These are phyloP conservation scores for Hanseniaspora occidentalis DNA, from an alignment of 805 yeast species.

Conservation along the genomic window DNA sequence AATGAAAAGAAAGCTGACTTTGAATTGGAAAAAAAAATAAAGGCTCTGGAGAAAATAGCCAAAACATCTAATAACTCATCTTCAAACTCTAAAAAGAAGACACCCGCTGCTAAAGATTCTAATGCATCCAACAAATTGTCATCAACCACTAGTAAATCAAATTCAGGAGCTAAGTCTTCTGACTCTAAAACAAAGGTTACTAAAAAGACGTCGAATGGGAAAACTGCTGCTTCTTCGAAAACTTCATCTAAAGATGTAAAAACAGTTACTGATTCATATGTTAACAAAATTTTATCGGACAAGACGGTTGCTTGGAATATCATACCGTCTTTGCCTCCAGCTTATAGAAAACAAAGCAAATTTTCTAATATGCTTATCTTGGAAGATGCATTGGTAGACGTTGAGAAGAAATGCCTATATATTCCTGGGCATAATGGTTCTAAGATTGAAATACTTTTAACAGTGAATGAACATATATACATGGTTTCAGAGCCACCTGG, in stretches of 20 bases:
- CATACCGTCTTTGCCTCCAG: slow-evolving; percentile 22
- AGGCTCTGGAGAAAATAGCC: slow-evolving; percentile 2
- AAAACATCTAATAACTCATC: background rate
- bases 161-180: too few species aligned
- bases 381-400: slow-evolving; percentile 26
- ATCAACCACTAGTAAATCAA: too few species aligned
- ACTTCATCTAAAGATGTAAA: background rate
- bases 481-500: slow-evolving; percentile 89
- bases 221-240: too few species aligned
- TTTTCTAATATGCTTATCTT: slow-evolving; percentile 29
- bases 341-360: slow-evolving; percentile 18
- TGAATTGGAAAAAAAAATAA: slow-evolving; percentile 14
- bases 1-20: slow-evolving; percentile 19
- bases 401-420: slow-evolving; percentile 17
- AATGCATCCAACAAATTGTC: too few species aligned
- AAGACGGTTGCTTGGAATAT: slow-evolving; percentile 19
- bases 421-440: slow-evolving; percentile 9
- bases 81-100: too few species aligned
- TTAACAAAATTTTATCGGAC: slow-evolving; percentile 13
- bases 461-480: slow-evolving; percentile 49
- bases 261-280: background rate
- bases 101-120: too few species aligned
- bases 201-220: too few species aligned
- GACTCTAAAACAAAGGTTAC: too few species aligned
- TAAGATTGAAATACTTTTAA: slow-evolving; percentile 15